Evolutionary conservation across 352 stramenopile species (phyloP), one percentile per base, ranked within the genome.

Genomic region (Phytophthora constricta): DNA sequence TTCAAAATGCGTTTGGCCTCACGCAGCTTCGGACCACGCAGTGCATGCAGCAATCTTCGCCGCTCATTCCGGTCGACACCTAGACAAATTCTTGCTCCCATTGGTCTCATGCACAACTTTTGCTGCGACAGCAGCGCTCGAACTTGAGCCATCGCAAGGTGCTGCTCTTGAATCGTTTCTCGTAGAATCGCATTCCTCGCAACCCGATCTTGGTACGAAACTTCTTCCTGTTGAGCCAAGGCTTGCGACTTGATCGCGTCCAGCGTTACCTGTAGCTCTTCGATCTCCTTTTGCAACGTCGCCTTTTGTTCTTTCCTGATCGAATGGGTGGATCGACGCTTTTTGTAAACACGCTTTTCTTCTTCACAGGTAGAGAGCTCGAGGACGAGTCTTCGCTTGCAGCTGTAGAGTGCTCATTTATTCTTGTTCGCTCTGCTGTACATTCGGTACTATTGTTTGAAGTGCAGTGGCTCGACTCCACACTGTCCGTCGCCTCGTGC

Each of bases 61-160:
- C 78, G 70, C 17, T 72, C 42, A 2, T 8, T 9, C 26, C 54
- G 59, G 22, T 79, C 65, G 17, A 52, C 49, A 9, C 54, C 43
- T 7, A 89, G 42, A 31, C 74, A 71, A 42, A 89, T 80, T 10
- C 68, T 73, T 26, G 62, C 74, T 33, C 82, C 64, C n/a, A 74
- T 69, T 11, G 73, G 76, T 19, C 63, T 70, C 5, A 69, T 53
- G 4, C 59, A 27, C 28, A 68, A 46, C 23, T 4, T 28, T 9
- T 49, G 16, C 27, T 58, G 33, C 17, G 47, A n/a, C 31, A 37
- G 11, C 25, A 50, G 27, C 16, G 55, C 55, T 11, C 27, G 43
- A 9, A 46, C 31, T 19, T 49, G 42, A 13, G 62, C 53, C 14
- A 62, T 25, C 22, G 58, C 52, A 8, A 62, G 23, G 17, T 71